Evolutionary conservation across 495 filamentous ascomycete species (phyloP).

Genomic region (Xylaria curta): DNA sequence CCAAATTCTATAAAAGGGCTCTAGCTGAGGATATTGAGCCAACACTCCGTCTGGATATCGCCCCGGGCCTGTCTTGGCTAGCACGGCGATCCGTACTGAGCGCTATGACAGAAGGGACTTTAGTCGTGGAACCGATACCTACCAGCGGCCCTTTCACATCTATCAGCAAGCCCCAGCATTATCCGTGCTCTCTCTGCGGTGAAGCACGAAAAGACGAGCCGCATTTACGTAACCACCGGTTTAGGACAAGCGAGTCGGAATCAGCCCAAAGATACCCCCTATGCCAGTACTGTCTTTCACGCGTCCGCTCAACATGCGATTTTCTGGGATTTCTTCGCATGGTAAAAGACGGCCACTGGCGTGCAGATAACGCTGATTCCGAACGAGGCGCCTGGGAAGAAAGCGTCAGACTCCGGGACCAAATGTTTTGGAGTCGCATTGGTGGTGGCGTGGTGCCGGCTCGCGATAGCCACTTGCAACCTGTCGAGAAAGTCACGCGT

Average conservation of each 20-base stretch:
- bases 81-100: constrained; percentile 81
- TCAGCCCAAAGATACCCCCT: constrained; percentile 87
- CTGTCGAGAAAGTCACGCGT: constrained; percentile 31
- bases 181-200: constrained; percentile 87
- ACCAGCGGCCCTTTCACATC: constrained; percentile 52
- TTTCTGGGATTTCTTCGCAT: constrained; percentile 89
- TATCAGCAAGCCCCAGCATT: constrained; percentile 63
- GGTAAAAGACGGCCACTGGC: constrained; percentile 87
- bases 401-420: constrained; percentile 82
- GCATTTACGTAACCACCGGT: constrained; percentile 82
- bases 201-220: constrained; percentile 73
- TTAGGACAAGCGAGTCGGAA: constrained; percentile 84
- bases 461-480: constrained; percentile 41
- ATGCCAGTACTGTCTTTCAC: constrained; percentile 82
- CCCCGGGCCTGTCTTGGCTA: constrained; percentile 92
- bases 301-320: constrained; percentile 88
- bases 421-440: constrained; percentile 95
- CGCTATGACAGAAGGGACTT: constrained; percentile 82
- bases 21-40: constrained; percentile 93
- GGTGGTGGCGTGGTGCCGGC: constrained; percentile 85
- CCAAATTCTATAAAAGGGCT: constrained; percentile 89
- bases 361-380: constrained; percentile 76
- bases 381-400: constrained; percentile 92
- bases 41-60: constrained; percentile 83
- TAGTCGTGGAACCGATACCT: constrained; percentile 88